These are phyloP conservation scores for Corylus americana DNA, from an alignment of 306 rosid species.

Conservation along the genomic window DNA sequence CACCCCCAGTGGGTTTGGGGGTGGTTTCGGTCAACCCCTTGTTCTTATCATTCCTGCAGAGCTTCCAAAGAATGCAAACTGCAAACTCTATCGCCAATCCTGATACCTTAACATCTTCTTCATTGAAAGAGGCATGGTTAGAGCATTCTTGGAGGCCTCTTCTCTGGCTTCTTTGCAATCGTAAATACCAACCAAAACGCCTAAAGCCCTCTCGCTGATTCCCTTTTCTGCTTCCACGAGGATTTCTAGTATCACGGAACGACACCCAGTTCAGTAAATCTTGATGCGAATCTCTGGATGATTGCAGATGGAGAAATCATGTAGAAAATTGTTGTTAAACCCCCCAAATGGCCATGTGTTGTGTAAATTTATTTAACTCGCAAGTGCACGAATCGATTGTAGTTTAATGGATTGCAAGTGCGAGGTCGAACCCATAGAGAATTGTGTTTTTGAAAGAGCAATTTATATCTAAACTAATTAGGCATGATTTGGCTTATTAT, in stretches of 20 bases:
- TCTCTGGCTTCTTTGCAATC: conserved; percentile 54
- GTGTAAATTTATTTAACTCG: too few relatives aligned
- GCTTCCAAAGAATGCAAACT: conserved; percentile 71
- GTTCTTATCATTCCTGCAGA: conserved; percentile 39
- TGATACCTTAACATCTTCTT: conserved; percentile 78
- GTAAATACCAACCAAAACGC: conserved; percentile 59
- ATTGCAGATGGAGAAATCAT: conserved; percentile 44
- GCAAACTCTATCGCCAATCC: conserved; percentile 53
- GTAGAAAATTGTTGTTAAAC: conserved; percentile 47
- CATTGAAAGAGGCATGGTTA: conserved; percentile 67
- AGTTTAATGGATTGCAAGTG: too few relatives aligned
- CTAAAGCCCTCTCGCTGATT: conserved; percentile 61
- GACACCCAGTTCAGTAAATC: conserved; percentile 66
- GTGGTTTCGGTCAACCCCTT: background rate
- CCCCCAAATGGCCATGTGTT: too few relatives aligned
- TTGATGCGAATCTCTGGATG: conserved; percentile 23
- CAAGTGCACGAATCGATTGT: too few relatives aligned
- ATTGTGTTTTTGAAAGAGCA: too few relatives aligned
- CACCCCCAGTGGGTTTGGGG: too few relatives aligned
- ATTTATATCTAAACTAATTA: too few relatives aligned
- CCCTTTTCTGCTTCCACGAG: conserved; percentile 68
- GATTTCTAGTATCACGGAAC: conserved; percentile 55
- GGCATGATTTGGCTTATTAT: too few relatives aligned
- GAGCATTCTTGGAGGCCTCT: conserved; percentile 55
- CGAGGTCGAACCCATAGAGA: too few relatives aligned